Conservation (phyloP, 2,329 filamentous ascomycete species). For the Aspergillus unguis region DNA sequence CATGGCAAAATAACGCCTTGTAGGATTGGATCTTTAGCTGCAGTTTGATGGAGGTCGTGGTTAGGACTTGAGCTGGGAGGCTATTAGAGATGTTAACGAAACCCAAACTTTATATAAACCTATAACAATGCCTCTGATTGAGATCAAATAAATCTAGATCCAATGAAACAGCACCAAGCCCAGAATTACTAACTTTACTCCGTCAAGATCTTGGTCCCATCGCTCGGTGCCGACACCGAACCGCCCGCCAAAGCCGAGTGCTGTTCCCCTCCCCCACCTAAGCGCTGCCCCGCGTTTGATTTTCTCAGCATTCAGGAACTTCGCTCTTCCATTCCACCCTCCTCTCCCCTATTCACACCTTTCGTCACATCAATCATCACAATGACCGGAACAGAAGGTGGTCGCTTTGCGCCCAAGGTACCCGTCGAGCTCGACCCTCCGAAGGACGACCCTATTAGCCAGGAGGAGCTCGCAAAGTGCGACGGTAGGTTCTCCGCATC, state of each 20-base stretch:
- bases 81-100: no score
- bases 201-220: no score
- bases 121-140: background rate
- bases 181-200: no score
- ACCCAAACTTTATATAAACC: background rate
- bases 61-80: no score
- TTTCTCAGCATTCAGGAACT: background rate
- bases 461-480: conserved; percentile 73
- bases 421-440: conserved; percentile 67
- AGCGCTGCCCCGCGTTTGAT: conserved; percentile 23
- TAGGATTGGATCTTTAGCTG: no score
- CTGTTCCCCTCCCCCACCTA: conserved; percentile 16
- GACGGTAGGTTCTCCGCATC: conserved; percentile 61
- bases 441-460: conserved; percentile 81
- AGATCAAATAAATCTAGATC: background rate
- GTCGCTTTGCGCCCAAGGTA: conserved; percentile 42
- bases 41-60: no score
- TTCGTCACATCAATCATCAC: background rate
- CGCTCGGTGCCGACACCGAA: background rate
- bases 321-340: background rate
- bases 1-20: background rate
- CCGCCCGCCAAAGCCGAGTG: background rate
- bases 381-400: conserved; percentile 33
- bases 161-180: background rate
- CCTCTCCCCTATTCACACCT: background rate